Evolutionary conservation across 2,329 filamentous ascomycete genomes (phyloP).

Genomic region (Xylaria digitata): DNA sequence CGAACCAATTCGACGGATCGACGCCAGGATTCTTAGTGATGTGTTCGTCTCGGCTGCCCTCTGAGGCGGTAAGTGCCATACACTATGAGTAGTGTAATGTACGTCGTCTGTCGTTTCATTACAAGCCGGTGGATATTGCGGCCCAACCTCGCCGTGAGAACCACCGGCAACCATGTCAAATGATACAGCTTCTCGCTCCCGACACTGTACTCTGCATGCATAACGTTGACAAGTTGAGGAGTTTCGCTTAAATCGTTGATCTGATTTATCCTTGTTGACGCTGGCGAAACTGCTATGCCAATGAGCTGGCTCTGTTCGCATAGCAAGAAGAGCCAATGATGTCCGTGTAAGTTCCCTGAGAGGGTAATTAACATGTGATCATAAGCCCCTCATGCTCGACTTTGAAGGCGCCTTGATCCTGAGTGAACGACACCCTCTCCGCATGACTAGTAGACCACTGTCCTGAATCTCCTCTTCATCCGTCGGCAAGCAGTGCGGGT

Average conservation of each 20-base stretch:
- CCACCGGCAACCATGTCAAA: conserved; percentile 30
- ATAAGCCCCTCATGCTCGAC: neutral
- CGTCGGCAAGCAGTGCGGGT: neutral
- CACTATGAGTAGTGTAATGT: too few species aligned
- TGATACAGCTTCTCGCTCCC: conserved; percentile 7
- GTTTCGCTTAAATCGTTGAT: neutral
- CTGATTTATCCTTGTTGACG: neutral
- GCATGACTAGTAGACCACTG: neutral
- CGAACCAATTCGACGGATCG: neutral
- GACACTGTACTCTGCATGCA: conserved; percentile 14
- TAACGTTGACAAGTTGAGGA: neutral
- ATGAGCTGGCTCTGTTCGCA: neutral
- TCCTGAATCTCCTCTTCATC: neutral
- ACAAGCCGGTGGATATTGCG: conserved; percentile 7
- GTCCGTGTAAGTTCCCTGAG: neutral
- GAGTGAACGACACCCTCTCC: neutral
- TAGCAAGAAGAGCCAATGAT: neutral
- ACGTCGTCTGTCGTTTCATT: neutral
- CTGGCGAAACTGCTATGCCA: neutral
- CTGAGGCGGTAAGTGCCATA: neutral
- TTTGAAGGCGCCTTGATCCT: conserved; percentile 1
- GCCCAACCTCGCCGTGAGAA: conserved; percentile 11
- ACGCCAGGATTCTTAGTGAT: conserved; percentile 1
- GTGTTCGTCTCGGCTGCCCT: neutral
- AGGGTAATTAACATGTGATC: neutral